Evolutionary conservation across 768 basidiomycete species (phyloP).

Genomic region (Pholiota molesta): DNA sequence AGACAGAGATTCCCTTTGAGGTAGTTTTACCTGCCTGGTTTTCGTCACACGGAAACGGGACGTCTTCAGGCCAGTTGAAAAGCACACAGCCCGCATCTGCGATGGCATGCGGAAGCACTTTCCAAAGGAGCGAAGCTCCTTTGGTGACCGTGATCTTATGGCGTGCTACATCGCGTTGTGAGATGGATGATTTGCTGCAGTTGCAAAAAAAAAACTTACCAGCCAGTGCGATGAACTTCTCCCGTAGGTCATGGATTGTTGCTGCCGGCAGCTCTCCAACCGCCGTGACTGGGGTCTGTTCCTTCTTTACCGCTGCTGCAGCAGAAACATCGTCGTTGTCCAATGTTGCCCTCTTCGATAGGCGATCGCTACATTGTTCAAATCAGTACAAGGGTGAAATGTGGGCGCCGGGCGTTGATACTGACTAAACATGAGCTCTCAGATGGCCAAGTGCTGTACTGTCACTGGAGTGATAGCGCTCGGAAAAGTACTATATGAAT

Average conservation of each 20-base stretch:
- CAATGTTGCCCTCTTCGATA: not conserved
- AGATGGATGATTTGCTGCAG: not conserved
- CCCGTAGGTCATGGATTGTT: not conserved
- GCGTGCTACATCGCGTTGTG: not conserved
- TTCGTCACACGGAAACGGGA: conserved; percentile 5
- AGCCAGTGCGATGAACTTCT: conserved; percentile 2
- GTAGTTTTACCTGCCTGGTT: not conserved
- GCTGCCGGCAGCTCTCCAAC: not conserved
- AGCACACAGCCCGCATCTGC: conserved; percentile 7
- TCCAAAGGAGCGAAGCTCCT: not conserved
- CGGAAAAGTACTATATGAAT: conserved; percentile 4
- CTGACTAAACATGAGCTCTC: conserved; percentile 12
- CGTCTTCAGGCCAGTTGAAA: conserved; percentile 10
- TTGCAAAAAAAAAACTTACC: not conserved
- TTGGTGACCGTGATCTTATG: not conserved
- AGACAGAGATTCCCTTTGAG: conserved; percentile 5
- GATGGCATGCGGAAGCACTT: not conserved
- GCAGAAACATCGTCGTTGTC: not conserved
- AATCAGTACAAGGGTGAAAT: not conserved
- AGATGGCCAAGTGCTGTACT: conserved; percentile 1
- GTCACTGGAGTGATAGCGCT: not conserved
- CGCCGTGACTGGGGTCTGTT: not conserved
- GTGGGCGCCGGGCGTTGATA: not conserved
- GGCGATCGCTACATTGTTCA: conserved; percentile 1
- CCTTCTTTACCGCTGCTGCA: not conserved